Base-by-base conservation (phyloP, 2,329 filamentous ascomycete species). In the Polytolypa hystricis region DNA sequence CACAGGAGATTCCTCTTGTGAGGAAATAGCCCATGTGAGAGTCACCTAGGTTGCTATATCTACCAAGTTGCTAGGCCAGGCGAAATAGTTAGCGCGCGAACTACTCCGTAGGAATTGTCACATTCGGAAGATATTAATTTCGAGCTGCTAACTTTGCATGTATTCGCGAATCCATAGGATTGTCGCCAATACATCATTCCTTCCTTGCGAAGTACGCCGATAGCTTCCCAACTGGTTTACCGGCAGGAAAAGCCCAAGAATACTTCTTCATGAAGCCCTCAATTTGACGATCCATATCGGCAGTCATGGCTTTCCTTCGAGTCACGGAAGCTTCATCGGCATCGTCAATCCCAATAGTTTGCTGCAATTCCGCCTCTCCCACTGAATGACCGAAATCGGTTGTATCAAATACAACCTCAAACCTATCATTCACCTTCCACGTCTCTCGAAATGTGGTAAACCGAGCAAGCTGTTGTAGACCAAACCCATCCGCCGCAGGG, bases 321-420 rank as follows among this genome's bases (percentile, higher is more conserved):
- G n/a, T 26, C 16, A 35, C 29, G 4, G 40, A 16, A 11, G 14
- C 14, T 27, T 15, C 33, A 14, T 42, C 37, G 8, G 37, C 19
- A 16, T 38, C 37, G 15, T 38, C 39, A 11, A 42, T 32, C n/a
- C 21, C n/a, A 6, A 44, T 33, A 8, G 27, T 19, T 11, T 35
- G 37, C 12, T 58, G 50, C 30, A 60, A 39, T 38, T 56, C 53
- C 9, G 56, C 48, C 44, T 58, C 51, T 3, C 53, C 55, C 10
- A 57, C 50, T 16, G 33, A 28, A 32, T 55, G 54, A 5, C 52
- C 52, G 44, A 58, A 60, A 42, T 54, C 38, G 11, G 49, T 54
- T 5, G 40, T 38, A 33, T 57, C 54, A 10, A 55, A 29, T 28
- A 52, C 52, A 14, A 56, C 41, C 5, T 40, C 44, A 30, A 56